These are phyloP conservation scores for Mollisia scopiformis DNA, from an alignment of 2,329 filamentous ascomycete genomes.

Conservation along the genomic window DNA sequence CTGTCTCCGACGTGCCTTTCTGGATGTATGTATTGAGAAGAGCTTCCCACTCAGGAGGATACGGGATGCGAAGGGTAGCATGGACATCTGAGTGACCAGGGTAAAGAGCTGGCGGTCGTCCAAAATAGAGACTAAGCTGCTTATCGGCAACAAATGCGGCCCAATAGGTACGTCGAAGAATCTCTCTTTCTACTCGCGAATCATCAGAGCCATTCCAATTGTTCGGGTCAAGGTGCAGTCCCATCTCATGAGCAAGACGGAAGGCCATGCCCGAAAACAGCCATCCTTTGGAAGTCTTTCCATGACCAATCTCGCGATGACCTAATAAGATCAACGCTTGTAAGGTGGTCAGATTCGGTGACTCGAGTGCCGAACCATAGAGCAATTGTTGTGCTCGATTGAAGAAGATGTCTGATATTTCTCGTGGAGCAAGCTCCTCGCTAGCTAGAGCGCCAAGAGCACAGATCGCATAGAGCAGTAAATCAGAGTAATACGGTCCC, in stretches of 20 bases:
- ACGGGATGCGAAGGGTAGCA: conserved; percentile 51
- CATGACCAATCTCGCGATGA: conserved; percentile 50
- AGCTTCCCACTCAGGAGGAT: conserved; percentile 51
- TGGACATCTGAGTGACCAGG: conserved; percentile 52
- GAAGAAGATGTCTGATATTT: conserved; percentile 47
- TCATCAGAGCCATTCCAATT: conserved; percentile 50
- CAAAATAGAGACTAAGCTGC: conserved; percentile 54
- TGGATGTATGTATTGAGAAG: conserved; percentile 52
- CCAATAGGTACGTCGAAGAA: conserved; percentile 53
- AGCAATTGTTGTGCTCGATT: conserved; percentile 46
- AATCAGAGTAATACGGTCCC: conserved; percentile 53
- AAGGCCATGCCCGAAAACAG: conserved; percentile 56
- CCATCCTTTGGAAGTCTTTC: conserved; percentile 53
- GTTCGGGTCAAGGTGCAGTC: conserved; percentile 52
- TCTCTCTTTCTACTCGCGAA: conserved; percentile 47
- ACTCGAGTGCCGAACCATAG: conserved; percentile 48
- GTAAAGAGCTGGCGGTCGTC: conserved; percentile 51
- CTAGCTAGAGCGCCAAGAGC: conserved; percentile 51
- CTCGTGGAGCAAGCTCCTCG: conserved; percentile 39
- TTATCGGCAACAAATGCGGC: conserved; percentile 53
- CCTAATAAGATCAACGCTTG: conserved; percentile 49
- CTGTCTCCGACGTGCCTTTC: conserved; percentile 46
- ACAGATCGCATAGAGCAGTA: conserved; percentile 52
- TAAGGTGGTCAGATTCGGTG: conserved; percentile 49
- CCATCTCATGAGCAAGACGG: conserved; percentile 54